Base-by-base conservation (phyloP, 2,329 filamentous ascomycete species). In the Aspergillus oerlinghausenensis region DNA sequence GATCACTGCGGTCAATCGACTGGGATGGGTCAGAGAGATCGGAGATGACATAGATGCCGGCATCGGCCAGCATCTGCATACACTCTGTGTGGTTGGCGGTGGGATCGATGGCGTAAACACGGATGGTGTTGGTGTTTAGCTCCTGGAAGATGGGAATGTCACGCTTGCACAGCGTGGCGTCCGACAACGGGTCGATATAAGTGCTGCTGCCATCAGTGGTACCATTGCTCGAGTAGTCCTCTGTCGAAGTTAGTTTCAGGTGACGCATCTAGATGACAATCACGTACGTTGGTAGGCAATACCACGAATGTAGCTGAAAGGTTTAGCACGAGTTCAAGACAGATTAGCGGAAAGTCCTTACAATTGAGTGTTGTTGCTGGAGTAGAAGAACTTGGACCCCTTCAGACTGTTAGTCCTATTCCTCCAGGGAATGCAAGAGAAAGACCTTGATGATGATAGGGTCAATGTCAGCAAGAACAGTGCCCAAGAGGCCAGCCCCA, bases 21-120 rank as follows among this genome's bases (percentile, higher is more conserved):
- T 82, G 72, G 55, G 77, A 79, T 19, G 94, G 93, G 73, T 94
- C 87, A 23, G 88, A 88, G 63, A 97, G 80, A 80, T 97, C 93
- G 62, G 92, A 88, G 65, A 97, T 83, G 68, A 97, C 87, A 75
- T 97, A 97, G 80, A 97, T 97, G 69, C 91, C 92, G 55, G 88
- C 88, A 55, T 88, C 84, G 52, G 88, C 82, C 47, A 97, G 84
- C 64, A 90, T 73, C 65, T 82, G 78, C 92, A 97, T 97, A 80
- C 93, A 97, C 42, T 79, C 81, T 50, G 81, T 79, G 79, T 97
- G 93, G 77, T 95, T 81, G 63, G 81, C 75, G 3, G 81, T 84
- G 9, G 92, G 89, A 77, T 97, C 84, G 68, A 97, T 84, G 68
- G 92, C 92, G 74, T 97, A 97, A 47, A 92, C 91, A 74, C 93